A percentile compares a stretch with the other conserved stretches of the same genome.
phyloP scores from a whole-genome alignment of 1,284 basidiomycete genomes.

The Singerocomus inundabilis region DNA sequence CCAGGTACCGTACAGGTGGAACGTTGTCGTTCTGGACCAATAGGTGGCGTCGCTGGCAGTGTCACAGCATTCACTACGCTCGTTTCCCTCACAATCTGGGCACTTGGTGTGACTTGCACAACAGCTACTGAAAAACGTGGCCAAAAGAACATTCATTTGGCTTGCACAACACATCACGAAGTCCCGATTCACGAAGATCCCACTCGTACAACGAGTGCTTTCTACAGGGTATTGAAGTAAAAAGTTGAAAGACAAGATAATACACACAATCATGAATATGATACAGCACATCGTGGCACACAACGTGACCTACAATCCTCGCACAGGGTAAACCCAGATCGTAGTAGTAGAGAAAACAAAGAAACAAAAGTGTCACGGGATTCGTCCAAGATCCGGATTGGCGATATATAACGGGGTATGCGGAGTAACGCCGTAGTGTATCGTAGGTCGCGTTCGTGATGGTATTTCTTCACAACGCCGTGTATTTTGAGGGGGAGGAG shows the following conservation, averaged over 20 bases:
- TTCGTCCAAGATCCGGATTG: conserved; percentile 42
- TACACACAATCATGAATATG: conserved; percentile 3
- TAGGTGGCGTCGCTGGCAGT: conserved; percentile 1
- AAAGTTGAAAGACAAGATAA: not conserved
- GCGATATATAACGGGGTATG: conserved; percentile 48
- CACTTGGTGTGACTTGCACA: not conserved
- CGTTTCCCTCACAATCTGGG: not conserved
- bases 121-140: not conserved
- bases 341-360: not conserved
- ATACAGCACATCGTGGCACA: conserved; percentile 10
- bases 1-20: conserved; percentile 20
- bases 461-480: conserved; percentile 30
- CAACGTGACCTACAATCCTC: conserved; percentile 3
- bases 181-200: not conserved
- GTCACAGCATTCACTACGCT: conserved; percentile 1
- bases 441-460: conserved; percentile 29
- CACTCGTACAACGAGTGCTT: not conserved
- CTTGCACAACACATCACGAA: not conserved
- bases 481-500: conserved; percentile 30
- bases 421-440: conserved; percentile 47
- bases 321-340: conserved; percentile 3
- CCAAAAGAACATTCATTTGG: not conserved
- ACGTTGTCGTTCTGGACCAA: conserved; percentile 2
- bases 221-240: conserved; percentile 12
- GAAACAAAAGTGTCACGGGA: conserved; percentile 12